phyloP scores from a whole-genome alignment of 345 rosid genomes.

The Hibiscus tridactylites region DNA sequence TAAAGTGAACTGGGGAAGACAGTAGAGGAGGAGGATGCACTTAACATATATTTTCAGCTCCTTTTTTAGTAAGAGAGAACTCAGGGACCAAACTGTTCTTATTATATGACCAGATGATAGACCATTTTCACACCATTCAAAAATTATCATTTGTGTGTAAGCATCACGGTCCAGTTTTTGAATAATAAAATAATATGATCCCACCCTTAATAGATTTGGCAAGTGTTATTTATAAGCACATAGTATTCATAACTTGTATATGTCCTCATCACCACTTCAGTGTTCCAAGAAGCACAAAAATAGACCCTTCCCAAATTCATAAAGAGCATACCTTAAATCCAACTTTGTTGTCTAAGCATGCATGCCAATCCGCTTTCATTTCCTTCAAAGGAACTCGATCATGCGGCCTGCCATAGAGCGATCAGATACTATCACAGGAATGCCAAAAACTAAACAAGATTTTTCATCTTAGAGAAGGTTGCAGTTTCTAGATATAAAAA shows the following conservation, averaged over 20 bases:
- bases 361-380: conserved; percentile 93
- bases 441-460: background rate
- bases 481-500: background rate
- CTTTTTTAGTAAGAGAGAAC: background rate
- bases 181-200: background rate
- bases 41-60: background rate
- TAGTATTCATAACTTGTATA: background rate
- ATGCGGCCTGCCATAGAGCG: conserved; percentile 56
- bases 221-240: background rate
- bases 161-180: background rate
- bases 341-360: conserved; percentile 75
- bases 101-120: background rate
- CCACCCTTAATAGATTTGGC: background rate
- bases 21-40: background rate
- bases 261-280: background rate
- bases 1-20: background rate
- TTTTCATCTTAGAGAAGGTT: background rate
- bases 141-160: background rate
- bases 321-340: conserved; percentile 72
- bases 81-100: background rate
- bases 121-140: background rate
- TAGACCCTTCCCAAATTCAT: background rate
- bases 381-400: conserved; percentile 79
- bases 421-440: background rate
- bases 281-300: background rate